Percentiles rank a stretch among this genome's conserved stretches.
Conservation (phyloP, 768 basidiomycete genomes). For the Mycena galopus region DNA sequence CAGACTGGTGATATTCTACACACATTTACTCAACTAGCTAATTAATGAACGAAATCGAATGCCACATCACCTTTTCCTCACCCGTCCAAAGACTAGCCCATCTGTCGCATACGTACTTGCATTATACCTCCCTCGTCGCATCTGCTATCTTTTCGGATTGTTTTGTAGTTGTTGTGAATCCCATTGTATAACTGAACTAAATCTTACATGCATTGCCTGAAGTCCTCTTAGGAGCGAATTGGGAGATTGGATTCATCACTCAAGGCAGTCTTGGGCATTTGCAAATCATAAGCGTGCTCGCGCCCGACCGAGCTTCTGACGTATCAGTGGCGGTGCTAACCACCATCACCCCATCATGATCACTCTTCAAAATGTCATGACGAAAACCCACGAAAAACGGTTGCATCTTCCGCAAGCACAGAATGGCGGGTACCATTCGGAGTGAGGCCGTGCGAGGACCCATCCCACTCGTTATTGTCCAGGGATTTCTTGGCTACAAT, state of each 20-base stretch:
- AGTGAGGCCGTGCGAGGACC: conserved; percentile 6
- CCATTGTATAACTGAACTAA: neutral
- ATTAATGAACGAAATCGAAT: conserved; percentile 21
- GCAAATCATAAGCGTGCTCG: too few relatives aligned
- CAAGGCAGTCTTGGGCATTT: too few relatives aligned
- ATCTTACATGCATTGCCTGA: neutral
- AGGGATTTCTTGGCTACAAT: conserved; percentile 59
- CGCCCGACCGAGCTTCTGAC: too few relatives aligned
- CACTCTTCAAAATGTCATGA: neutral
- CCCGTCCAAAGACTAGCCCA: conserved; percentile 9
- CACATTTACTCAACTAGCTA: conserved; percentile 25
- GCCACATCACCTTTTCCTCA: conserved; percentile 17
- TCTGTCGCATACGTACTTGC: conserved; percentile 28
- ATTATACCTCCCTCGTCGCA: conserved; percentile 21
- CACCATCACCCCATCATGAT: neutral
- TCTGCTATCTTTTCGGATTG: conserved; percentile 20
- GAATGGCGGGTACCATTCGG: conserved; percentile 4
- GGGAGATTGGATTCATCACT: too few relatives aligned
- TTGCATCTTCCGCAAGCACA: neutral
- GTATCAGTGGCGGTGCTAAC: neutral
- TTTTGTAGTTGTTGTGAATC: conserved; percentile 20
- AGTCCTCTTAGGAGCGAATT: neutral
- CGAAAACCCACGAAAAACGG: too few relatives aligned
- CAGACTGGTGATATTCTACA: conserved; percentile 26
- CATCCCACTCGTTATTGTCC: conserved; percentile 59